Percentiles rank a stretch among this genome's conserved stretches.
Evolutionary conservation across 345 rosid species (phyloP).

Genomic region (Camelina sativa): DNA sequence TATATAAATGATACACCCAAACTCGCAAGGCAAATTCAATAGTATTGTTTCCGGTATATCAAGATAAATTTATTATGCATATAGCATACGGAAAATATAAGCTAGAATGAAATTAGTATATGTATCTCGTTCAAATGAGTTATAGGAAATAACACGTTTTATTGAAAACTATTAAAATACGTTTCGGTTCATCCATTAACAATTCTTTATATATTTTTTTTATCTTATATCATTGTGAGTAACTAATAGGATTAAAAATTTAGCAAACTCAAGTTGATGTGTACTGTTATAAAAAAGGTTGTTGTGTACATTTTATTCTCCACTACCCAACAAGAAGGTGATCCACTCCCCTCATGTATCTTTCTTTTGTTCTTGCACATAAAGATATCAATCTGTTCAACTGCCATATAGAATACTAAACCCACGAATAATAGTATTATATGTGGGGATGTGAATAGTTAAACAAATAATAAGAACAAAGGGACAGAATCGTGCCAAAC

Average conservation of each 20-base stretch:
- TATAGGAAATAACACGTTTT: neutral
- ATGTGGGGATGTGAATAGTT: conserved; percentile 1
- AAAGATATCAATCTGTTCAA: conserved; percentile 30
- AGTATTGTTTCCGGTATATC: too few relatives aligned
- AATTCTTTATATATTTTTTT: too few relatives aligned
- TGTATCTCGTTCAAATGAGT: too few relatives aligned
- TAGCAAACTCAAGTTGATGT: conserved; percentile 22
- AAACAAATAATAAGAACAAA: conserved; percentile 5
- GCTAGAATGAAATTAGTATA: neutral
- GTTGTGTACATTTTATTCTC: neutral
- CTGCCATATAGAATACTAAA: conserved; percentile 19
- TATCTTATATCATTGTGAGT: too few relatives aligned
- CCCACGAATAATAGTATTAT: conserved; percentile 13
- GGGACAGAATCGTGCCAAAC: conserved; percentile 33
- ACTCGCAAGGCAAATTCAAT: neutral
- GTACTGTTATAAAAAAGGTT: conserved; percentile 1
- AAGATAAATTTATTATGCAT: neutral
- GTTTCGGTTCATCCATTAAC: neutral
- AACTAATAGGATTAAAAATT: neutral
- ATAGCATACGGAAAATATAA: neutral
- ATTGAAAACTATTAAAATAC: neutral
- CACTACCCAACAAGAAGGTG: conserved; percentile 40
- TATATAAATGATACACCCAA: neutral
- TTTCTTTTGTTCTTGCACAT: conserved; percentile 27
- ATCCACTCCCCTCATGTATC: conserved; percentile 28